phyloP scores from a whole-genome alignment of 106 monocot genomes.

The Phalaenopsis equestris region DNA sequence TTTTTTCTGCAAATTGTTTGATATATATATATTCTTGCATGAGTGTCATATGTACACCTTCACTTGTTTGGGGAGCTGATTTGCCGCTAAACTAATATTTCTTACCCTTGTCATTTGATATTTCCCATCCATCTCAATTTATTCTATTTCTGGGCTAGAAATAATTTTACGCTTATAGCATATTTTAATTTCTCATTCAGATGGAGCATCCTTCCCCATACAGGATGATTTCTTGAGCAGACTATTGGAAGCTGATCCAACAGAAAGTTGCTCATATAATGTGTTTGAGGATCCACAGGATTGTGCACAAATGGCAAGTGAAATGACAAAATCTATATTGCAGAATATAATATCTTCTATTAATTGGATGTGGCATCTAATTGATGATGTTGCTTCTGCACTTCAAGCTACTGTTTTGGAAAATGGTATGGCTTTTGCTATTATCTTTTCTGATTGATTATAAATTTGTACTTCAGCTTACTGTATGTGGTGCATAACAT shows the following conservation, averaged over 20 bases:
- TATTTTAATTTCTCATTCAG: slow-evolving; percentile 25
- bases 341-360: slow-evolving; percentile 35
- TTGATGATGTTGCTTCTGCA: slow-evolving; percentile 24
- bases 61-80: neutral
- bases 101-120: neutral
- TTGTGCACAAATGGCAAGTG: slow-evolving; percentile 14
- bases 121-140: neutral
- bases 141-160: neutral
- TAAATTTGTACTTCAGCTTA: neutral
- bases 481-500: neutral
- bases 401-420: slow-evolving; percentile 23
- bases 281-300: slow-evolving; percentile 12
- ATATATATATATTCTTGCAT: neutral
- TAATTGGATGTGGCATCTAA: slow-evolving; percentile 44
- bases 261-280: slow-evolving; percentile 45
- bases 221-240: slow-evolving; percentile 54
- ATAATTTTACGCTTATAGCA: neutral
- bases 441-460: neutral
- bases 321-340: slow-evolving; percentile 24
- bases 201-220: slow-evolving; percentile 28
- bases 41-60: neutral
- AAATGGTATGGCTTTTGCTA: slow-evolving; percentile 36
- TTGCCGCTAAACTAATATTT: neutral
- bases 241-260: slow-evolving; percentile 52
- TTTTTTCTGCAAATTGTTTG: neutral